Conservation (phyloP, 805 yeast species). For the Saccharomyces paradoxus region DNA sequence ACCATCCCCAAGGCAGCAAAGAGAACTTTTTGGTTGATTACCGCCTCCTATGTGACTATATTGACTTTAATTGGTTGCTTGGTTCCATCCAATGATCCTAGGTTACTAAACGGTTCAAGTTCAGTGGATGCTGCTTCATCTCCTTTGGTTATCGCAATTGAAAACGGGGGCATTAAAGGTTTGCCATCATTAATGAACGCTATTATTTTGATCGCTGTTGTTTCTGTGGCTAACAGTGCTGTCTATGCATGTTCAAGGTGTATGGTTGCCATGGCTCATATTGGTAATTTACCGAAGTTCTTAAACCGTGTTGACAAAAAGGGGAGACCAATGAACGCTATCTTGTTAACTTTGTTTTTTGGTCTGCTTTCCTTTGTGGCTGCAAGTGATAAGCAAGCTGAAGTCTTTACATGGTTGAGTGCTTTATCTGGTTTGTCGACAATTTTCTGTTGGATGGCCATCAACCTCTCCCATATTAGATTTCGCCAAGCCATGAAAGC, state of each 20-base stretch:
- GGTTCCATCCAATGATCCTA: slow-evolving; percentile 47
- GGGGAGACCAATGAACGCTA: slow-evolving; percentile 74
- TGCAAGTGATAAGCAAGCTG: slow-evolving; percentile 37
- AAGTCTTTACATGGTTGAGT: slow-evolving; percentile 48
- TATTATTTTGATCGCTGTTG: slow-evolving; percentile 57
- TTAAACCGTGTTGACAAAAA: slow-evolving; percentile 64
- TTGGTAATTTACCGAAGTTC: slow-evolving; percentile 52
- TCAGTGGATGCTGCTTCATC: slow-evolving; percentile 56
- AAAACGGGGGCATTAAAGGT: slow-evolving; percentile 56
- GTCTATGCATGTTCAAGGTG: slow-evolving; percentile 66
- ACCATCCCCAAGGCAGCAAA: slow-evolving; percentile 67
- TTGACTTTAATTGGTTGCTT: slow-evolving; percentile 54
- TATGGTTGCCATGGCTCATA: slow-evolving; percentile 56
- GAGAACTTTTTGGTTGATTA: slow-evolving; percentile 77
- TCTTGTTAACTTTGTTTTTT: slow-evolving; percentile 42
- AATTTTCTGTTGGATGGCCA: slow-evolving; percentile 47
- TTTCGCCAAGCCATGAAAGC: slow-evolving; percentile 47
- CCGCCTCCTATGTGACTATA: slow-evolving; percentile 58
- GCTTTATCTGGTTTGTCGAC: slow-evolving; percentile 47
- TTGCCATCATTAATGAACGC: slow-evolving; percentile 66
- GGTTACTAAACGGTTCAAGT: slow-evolving; percentile 41
- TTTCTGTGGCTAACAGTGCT: slow-evolving; percentile 68
- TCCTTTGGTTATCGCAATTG: slow-evolving; percentile 67
- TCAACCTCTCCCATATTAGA: slow-evolving; percentile 43
- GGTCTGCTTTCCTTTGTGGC: slow-evolving; percentile 55